Base-by-base conservation (phyloP, 1,284 basidiomycete species). In the Fomitopsis betulina region DNA sequence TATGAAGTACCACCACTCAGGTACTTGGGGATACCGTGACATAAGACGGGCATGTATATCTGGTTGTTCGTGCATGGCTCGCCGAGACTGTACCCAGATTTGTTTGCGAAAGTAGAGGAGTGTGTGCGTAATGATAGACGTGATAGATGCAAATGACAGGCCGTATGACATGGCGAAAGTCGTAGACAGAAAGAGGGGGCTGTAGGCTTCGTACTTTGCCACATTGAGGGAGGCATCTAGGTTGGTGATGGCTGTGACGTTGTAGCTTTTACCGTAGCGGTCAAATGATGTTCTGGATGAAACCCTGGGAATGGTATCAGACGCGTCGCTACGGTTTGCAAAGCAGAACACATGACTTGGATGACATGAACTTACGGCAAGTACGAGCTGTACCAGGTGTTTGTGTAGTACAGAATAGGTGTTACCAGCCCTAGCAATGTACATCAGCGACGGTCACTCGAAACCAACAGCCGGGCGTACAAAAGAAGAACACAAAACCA, bases 31-130 rank as follows among this genome's bases (percentile, higher is more conserved):
- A 72, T 96, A 96, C 57, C 79, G 79, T 10, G 84, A 73, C 93
- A 96, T 95, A 32, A 95, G 76, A 17, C 84, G 78, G 19, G 85
- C 84, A 71, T 96, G 94, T 54, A 96, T 86, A 74, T 96, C 94
- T 8, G 91, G 89, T 64, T 91, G 86, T 66, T 93, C 91, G 52
- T 80, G 69, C 67, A 88, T 78, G 12, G 85, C 80, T 35, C 82
- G 78, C 27, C 91, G 75, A 0, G 86, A 79, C 61, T 85, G 83
- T 9, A 76, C 74, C 79, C 84, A 86, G 59, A 95, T 89, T 64
- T 87, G 82, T 67, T 87, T 87, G 61, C 92, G 88, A 78, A 91
- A 90, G 73, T 89, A 89, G n/a, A 96, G 77, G 61, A 83, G 77
- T 0, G 91, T 88, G 72, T 96, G 93, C 17, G 87, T 86, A 58